phyloP scores from a whole-genome alignment of 352 stramenopile genomes.

The Heterotrichella gracilis region DNA sequence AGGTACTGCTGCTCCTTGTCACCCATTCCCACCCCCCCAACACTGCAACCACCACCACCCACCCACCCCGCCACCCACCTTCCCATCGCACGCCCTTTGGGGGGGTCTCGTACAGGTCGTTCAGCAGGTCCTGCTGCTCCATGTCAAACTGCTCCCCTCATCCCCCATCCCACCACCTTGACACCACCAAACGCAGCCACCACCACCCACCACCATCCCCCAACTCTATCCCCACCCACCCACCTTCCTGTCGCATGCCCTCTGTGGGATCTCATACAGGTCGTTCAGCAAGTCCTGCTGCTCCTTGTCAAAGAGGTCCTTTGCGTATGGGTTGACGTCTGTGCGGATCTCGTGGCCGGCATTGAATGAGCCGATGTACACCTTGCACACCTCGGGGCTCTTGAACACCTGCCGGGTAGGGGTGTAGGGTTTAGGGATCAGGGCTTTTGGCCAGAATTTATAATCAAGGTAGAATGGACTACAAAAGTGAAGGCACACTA shows the following conservation, averaged over 20 bases:
- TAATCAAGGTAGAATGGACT: too few species aligned
- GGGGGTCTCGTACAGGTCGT: conserved; percentile 62
- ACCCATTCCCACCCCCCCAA: too few species aligned
- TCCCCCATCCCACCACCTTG: too few species aligned
- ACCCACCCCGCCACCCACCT: too few species aligned
- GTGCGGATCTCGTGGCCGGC: conserved; percentile 31
- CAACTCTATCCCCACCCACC: too few species aligned
- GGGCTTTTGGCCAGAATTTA: too few species aligned
- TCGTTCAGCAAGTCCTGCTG: conserved; percentile 82
- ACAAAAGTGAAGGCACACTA: too few species aligned
- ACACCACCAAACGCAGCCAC: too few species aligned
- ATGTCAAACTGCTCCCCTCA: conserved; percentile 75
- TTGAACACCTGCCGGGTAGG: too few species aligned
- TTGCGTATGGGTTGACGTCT: conserved; percentile 34
- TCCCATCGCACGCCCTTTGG: conserved; percentile 48
- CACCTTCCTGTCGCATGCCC: conserved; percentile 48
- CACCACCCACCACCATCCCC: too few species aligned
- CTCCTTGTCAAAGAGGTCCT: conserved; percentile 69
- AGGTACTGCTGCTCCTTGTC: conserved; percentile 75
- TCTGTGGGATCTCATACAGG: conserved; percentile 55
- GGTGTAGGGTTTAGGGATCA: too few species aligned
- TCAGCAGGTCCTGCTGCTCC: conserved; percentile 80
- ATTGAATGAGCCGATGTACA: conserved; percentile 87
- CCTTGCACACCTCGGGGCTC: conserved; percentile 75
- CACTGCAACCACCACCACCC: too few species aligned